A percentile compares a stretch with the other conserved stretches of the same genome.
Evolutionary conservation across 805 yeast genomes (phyloP).

Genomic region (Candida pini): DNA sequence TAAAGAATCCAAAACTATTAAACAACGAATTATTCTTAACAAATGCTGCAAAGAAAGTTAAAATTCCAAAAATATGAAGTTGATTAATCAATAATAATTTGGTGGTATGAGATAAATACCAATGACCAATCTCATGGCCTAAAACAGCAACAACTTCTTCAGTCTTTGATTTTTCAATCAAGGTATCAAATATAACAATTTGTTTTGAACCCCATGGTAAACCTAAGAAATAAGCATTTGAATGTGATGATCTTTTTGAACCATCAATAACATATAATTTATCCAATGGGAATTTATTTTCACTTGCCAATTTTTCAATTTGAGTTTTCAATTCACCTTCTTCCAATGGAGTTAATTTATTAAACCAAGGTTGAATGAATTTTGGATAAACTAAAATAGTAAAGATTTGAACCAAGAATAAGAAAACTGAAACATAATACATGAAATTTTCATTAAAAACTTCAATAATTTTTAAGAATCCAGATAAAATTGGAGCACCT

Average conservation of each 20-base stretch:
- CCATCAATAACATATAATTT: slow-evolving; percentile 90
- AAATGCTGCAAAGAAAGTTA: slow-evolving; percentile 73
- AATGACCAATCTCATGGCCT: slow-evolving; percentile 99
- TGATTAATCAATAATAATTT: slow-evolving; percentile 64
- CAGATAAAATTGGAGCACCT: slow-evolving; percentile 70
- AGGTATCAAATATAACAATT: slow-evolving; percentile 89
- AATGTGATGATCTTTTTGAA: slow-evolving; percentile 93
- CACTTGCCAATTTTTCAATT: slow-evolving; percentile 72
- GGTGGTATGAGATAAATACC: slow-evolving; percentile 89
- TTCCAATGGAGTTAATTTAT: slow-evolving; percentile 83
- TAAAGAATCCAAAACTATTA: slow-evolving; percentile 68
- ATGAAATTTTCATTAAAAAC: slow-evolving; percentile 77
- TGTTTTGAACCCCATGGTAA: slow-evolving; percentile 91
- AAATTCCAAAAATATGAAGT: slow-evolving; percentile 55
- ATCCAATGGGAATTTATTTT: slow-evolving; percentile 79
- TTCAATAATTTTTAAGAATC: slow-evolving; percentile 74
- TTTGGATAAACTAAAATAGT: slow-evolving; percentile 76
- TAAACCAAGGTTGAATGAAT: slow-evolving; percentile 87
- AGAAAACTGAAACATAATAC: slow-evolving; percentile 69
- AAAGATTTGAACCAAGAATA: slow-evolving; percentile 65
- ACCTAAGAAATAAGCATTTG: slow-evolving; percentile 95
- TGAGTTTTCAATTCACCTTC: slow-evolving; percentile 82
- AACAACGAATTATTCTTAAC: slow-evolving; percentile 75
- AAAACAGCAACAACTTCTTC: slow-evolving; percentile 87
- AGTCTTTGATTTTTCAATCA: slow-evolving; percentile 71